Evolutionary conservation across 2,329 filamentous ascomycete genomes (phyloP).

Genomic region (Ceratocystis ficicola): DNA sequence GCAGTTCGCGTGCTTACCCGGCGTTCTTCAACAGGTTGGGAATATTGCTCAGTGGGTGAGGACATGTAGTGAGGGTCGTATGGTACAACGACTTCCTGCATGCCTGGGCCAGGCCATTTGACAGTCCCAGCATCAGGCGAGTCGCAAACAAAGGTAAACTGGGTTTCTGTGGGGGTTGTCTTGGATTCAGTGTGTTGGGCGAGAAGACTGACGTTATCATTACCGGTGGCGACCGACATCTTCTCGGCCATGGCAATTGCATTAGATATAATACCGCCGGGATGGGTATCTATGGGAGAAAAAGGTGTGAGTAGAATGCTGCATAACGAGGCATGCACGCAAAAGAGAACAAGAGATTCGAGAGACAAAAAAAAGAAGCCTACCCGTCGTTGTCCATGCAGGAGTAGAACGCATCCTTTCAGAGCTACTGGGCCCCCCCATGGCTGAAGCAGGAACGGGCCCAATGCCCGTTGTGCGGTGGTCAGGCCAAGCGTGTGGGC

Average conservation of each 20-base stretch:
- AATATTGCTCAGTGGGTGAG: slow-evolving; percentile 26
- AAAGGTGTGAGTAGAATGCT: slow-evolving; percentile 21
- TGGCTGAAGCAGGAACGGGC: slow-evolving; percentile 18
- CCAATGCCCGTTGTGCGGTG: slow-evolving; percentile 19
- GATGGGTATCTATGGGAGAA: slow-evolving; percentile 25
- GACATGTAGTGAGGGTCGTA: slow-evolving; percentile 17
- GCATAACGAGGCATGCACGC: background rate
- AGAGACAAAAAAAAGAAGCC: background rate
- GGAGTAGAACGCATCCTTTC: slow-evolving; percentile 27
- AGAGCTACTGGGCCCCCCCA: slow-evolving; percentile 34
- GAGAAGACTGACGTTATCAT: slow-evolving; percentile 68
- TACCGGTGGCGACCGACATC: slow-evolving; percentile 48
- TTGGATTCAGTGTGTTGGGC: slow-evolving; percentile 54
- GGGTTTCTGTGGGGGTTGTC: slow-evolving; percentile 58
- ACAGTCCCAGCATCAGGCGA: slow-evolving; percentile 73
- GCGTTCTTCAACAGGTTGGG: background rate
- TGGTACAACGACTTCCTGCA: slow-evolving; percentile 25
- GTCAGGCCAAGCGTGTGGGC: slow-evolving; percentile 17
- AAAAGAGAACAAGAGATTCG: background rate
- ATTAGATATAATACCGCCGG: slow-evolving; percentile 78
- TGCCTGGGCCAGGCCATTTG: slow-evolving; percentile 53
- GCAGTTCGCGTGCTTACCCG: background rate
- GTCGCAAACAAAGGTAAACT: slow-evolving; percentile 95
- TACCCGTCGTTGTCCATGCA: slow-evolving; percentile 5
- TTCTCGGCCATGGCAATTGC: slow-evolving; percentile 83